Conservation (phyloP, 345 rosid genomes). For the Brassica carinata region DNA sequence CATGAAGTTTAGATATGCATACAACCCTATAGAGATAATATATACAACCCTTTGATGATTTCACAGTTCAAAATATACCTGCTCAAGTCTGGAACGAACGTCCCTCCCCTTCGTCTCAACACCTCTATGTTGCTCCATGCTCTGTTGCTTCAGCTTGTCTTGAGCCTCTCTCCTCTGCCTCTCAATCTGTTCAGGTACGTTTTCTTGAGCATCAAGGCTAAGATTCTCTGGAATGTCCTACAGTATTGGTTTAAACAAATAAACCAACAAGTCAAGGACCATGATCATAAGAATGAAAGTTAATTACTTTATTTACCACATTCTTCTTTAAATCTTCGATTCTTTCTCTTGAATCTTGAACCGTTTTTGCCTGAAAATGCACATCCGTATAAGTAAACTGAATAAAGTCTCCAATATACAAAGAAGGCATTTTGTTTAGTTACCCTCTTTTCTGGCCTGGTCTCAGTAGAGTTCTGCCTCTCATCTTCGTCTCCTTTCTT, state of each 20-base stretch:
- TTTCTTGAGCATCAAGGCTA: background rate
- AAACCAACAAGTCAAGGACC: background rate
- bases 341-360: background rate
- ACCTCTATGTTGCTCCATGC: background rate
- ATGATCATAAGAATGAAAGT: background rate
- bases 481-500: background rate
- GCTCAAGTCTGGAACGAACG: conserved; percentile 1
- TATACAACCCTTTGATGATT: background rate
- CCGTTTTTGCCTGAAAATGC: background rate
- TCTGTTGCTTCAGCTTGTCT: background rate
- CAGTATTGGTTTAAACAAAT: background rate
- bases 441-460: background rate
- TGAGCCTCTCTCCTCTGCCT: background rate
- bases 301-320: background rate
- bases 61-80: background rate
- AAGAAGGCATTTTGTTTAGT: background rate
- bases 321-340: background rate
- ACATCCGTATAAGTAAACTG: background rate
- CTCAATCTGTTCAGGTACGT: background rate
- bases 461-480: background rate
- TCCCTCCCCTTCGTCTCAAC: background rate
- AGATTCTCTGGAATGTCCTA: background rate
- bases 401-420: background rate
- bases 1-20: background rate
- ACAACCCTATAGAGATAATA: background rate